phyloP scores from a whole-genome alignment of 2,329 filamentous ascomycete genomes.

The Dothidotthia symphoricarpi region DNA sequence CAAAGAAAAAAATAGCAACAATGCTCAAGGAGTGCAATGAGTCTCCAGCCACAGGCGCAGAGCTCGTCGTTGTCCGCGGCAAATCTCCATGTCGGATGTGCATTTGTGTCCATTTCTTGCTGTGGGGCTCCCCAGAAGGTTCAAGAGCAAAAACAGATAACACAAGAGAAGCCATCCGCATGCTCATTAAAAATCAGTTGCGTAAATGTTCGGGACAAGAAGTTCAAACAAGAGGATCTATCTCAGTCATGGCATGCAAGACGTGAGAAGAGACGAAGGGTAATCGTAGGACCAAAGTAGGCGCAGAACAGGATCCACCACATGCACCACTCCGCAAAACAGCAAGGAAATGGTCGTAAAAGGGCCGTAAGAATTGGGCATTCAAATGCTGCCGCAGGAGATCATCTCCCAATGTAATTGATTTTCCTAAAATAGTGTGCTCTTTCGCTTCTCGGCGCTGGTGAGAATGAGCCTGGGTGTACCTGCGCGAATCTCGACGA shows the following conservation, averaged over 20 bases:
- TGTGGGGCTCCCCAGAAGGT: slow-evolving; percentile 15
- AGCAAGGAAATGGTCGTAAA: slow-evolving; percentile 37
- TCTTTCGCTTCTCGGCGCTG: slow-evolving; percentile 87
- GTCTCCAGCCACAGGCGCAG: slow-evolving; percentile 36
- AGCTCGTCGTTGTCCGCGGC: slow-evolving; percentile 32
- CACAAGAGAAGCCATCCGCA: slow-evolving; percentile 23
- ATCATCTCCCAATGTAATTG: slow-evolving; percentile 16
- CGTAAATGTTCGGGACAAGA: slow-evolving; percentile 27
- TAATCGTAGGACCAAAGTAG: slow-evolving; percentile 27
- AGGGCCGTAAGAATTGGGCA: slow-evolving; percentile 36
- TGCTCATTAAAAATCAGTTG: slow-evolving; percentile 39
- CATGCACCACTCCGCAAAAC: slow-evolving; percentile 29
- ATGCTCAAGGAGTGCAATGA: slow-evolving; percentile 38
- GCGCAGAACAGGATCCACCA: slow-evolving; percentile 18
- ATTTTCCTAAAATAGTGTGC: slow-evolving; percentile 55
- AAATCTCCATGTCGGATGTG: slow-evolving; percentile 1
- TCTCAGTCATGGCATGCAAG: slow-evolving; percentile 6
- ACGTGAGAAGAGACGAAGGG: slow-evolving; percentile 32
- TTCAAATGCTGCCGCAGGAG: slow-evolving; percentile 25
- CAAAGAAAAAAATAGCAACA: slow-evolving; percentile 16
- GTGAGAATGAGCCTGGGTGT: slow-evolving; percentile 84
- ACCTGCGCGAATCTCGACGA: slow-evolving; percentile 51
- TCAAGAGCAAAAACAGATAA: slow-evolving; percentile 8
- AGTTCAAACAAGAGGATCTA: slow-evolving; percentile 30
- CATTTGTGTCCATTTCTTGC: slow-evolving; percentile 13